Conservation (phyloP, 257 asterid genomes). For the Cordia subcordata region DNA sequence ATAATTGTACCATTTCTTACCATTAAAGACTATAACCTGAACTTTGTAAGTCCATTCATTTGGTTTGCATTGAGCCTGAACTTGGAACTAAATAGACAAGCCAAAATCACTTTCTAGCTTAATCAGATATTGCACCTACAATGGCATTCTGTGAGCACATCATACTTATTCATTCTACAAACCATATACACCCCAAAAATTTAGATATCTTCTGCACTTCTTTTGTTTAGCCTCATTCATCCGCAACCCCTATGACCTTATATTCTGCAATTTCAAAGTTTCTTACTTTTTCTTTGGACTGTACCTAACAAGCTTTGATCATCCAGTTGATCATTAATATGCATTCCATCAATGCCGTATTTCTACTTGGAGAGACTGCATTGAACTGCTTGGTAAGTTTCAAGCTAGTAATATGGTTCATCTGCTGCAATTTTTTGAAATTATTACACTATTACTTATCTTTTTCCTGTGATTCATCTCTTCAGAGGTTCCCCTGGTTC, state of each 20-base stretch:
- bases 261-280: too few relatives aligned
- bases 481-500: slow-evolving; percentile 96
- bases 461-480: background rate
- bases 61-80: too few relatives aligned
- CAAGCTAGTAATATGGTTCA: background rate
- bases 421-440: background rate
- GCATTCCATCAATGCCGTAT: slow-evolving; percentile 84
- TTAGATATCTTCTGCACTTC: too few relatives aligned
- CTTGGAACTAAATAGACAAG: background rate
- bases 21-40: slow-evolving; percentile 68
- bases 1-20: slow-evolving; percentile 80
- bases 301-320: background rate
- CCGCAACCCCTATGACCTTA: too few relatives aligned
- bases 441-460: background rate
- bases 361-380: slow-evolving; percentile 82
- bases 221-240: background rate
- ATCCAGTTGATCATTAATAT: slow-evolving; percentile 84
- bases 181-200: too few relatives aligned
- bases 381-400: slow-evolving; percentile 70
- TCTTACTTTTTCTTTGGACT: background rate
- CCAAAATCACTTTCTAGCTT: background rate
- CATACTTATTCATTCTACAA: too few relatives aligned
- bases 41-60: slow-evolving; percentile 90
- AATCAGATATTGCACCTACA: too few relatives aligned
- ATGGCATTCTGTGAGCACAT: too few relatives aligned